Evolutionary conservation across 169 alveolate species (phyloP).

Genomic region (Perkinsus olseni): DNA sequence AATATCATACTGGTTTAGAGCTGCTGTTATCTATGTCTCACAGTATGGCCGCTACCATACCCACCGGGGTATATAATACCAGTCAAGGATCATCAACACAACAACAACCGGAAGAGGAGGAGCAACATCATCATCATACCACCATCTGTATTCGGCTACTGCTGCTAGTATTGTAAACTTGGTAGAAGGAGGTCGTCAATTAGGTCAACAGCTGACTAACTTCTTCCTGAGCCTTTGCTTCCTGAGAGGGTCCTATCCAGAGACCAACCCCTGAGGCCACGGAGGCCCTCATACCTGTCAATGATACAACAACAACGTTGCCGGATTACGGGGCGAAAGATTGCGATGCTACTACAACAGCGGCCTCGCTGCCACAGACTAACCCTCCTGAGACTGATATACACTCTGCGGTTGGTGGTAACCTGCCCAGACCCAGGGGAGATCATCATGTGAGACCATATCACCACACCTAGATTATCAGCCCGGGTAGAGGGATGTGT

Average conservation of each 20-base stretch:
- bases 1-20: too few relatives aligned
- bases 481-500: background rate
- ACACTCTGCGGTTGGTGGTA: background rate
- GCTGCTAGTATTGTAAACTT: too few relatives aligned
- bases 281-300: background rate
- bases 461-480: background rate
- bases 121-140: too few relatives aligned
- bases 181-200: background rate
- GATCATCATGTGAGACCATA: background rate
- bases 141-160: too few relatives aligned
- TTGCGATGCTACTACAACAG: background rate
- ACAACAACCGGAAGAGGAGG: too few relatives aligned
- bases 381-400: background rate
- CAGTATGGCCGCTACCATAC: too few relatives aligned
- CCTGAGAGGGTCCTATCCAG: background rate
- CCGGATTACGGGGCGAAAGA: background rate
- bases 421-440: background rate
- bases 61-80: too few relatives aligned
- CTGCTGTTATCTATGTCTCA: too few relatives aligned
- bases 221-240: background rate
- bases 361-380: too few relatives aligned
- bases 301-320: background rate
- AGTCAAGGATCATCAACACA: too few relatives aligned
- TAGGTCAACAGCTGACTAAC: background rate
- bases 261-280: background rate